Evolutionary conservation across 805 yeast species (phyloP), one percentile per base, ranked within the genome.

Genomic region (Ogataea siamensis): DNA sequence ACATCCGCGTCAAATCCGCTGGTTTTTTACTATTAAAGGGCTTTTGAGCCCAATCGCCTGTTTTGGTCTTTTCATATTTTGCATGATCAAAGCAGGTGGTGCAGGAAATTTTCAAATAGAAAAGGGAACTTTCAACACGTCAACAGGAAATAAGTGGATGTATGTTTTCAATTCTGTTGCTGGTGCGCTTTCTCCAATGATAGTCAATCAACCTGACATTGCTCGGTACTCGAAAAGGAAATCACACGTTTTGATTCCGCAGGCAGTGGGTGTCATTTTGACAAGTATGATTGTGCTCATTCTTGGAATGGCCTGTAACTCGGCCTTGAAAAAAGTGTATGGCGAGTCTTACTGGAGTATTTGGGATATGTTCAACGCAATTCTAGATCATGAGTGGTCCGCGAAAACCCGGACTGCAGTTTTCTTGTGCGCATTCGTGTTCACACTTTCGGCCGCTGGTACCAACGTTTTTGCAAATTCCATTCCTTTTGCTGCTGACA

Each of bases 391-490:
- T 29, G 55, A 51, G 25, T 57, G 60, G 60, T 27, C 35, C 10
- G 43, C 62, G 8, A 57, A 55, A 16, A 49, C 52, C 3, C 50
- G 60, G 34, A 42, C 57, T 7, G 59, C 54, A 17, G 37, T 55
- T 8, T 57, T 44, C 40, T 45, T 55, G 26, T 47, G 51, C 31
- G 40, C 46, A 10, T 23, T 39, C 11, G 32, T 46, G 12, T 47
- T 43, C 35, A 47, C 49, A 7, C 21, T 50, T 26, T 59, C 55
- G 4, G 55, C 57, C 17, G 60, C 59, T 19, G 59, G 59, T 33
- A 57, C 62, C 5, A 57, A 57, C 30, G 52, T 53, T n/a, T 55
- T 57, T 45, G 62, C 53, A 10, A 57, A 57, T 41, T 47, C 50
- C 6, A 50, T 50, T 32, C 52, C 54, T 7, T 45, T 50, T 34